These are phyloP conservation scores for Ploettnerulaceae sp. DNA, from an alignment of 2,329 filamentous ascomycete genomes.

Conservation along the genomic window DNA sequence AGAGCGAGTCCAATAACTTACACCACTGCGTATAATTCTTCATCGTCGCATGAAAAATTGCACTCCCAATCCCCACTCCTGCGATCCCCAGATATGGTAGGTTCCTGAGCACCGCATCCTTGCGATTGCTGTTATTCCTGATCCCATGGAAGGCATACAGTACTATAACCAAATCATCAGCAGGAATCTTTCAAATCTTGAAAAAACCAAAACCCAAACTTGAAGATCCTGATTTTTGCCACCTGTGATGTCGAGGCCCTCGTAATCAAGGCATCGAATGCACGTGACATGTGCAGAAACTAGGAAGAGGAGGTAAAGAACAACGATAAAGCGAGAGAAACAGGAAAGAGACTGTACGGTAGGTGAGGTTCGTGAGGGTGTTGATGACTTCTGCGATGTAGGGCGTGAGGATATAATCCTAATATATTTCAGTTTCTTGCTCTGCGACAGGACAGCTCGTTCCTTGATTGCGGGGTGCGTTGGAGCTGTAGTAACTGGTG, in stretches of 20 bases:
- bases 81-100: conserved; percentile 41
- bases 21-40: conserved; percentile 45
- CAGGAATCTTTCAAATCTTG: background rate
- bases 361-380: conserved; percentile 46
- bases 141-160: conserved; percentile 33
- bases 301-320: background rate
- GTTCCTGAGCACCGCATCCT: conserved; percentile 31
- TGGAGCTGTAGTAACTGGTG: background rate
- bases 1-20: conserved; percentile 38
- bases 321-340: conserved; percentile 9
- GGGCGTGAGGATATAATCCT: conserved; percentile 49
- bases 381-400: conserved; percentile 52
- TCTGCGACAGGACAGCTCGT: background rate
- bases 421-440: conserved; percentile 4
- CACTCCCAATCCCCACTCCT: conserved; percentile 39
- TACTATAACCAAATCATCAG: conserved; percentile 17
- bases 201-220: too few relatives aligned
- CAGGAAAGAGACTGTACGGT: conserved; percentile 36
- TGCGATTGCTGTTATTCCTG: conserved; percentile 25
- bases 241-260: too few relatives aligned
- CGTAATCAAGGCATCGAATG: background rate
- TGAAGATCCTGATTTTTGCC: too few relatives aligned
- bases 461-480: background rate
- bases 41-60: conserved; percentile 40
- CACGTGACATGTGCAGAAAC: too few relatives aligned